A percentile compares a stretch with the other conserved stretches of the same genome.
These are phyloP conservation scores for Catunica adiposa DNA, from an alignment of 2,329 filamentous ascomycete species.

Conservation along the genomic window DNA sequence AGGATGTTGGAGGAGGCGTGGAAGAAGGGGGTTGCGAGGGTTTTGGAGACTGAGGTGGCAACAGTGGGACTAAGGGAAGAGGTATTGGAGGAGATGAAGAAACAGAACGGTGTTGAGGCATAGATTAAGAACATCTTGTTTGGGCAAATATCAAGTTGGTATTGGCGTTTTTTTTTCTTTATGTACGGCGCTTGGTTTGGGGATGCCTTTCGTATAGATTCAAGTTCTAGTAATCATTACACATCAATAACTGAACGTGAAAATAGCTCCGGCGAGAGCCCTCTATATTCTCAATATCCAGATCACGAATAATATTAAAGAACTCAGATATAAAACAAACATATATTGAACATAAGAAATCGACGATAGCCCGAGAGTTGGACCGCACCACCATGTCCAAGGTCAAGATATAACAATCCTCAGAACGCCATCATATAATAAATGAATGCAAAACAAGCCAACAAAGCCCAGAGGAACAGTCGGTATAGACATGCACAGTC, in stretches of 20 bases:
- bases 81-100: constrained; percentile 45
- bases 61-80: constrained; percentile 53
- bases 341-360: constrained; percentile 2
- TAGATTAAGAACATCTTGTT: not conserved
- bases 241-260: too few relatives aligned
- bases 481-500: not conserved
- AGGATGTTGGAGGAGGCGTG: constrained; percentile 58
- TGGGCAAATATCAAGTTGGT: too few relatives aligned
- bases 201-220: not conserved
- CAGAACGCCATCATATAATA: constrained; percentile 13
- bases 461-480: not conserved
- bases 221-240: not conserved
- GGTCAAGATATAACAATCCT: constrained; percentile 7
- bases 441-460: constrained; percentile 2
- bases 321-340: not conserved
- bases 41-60: constrained; percentile 76
- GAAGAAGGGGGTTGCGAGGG: constrained; percentile 59
- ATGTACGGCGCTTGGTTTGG: not conserved
- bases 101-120: constrained; percentile 8
- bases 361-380: not conserved
- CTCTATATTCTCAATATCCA: too few relatives aligned
- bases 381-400: not conserved
- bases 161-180: not conserved
- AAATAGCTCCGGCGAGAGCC: too few relatives aligned
- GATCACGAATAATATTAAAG: not conserved